These are phyloP conservation scores for Przewalskia tangutica DNA, from an alignment of 257 asterid genomes.

Conservation along the genomic window DNA sequence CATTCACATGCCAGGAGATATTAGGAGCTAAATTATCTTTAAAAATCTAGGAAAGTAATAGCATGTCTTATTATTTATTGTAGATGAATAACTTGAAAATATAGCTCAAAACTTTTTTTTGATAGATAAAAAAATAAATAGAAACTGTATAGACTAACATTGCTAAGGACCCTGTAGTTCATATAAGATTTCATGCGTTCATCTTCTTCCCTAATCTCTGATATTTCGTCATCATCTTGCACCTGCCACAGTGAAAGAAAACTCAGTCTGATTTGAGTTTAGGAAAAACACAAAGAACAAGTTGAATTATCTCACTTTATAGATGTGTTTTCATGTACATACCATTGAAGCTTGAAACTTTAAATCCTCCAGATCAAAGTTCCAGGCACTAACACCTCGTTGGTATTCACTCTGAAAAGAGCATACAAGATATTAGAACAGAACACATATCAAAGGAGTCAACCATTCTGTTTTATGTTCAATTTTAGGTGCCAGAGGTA, in stretches of 20 bases:
- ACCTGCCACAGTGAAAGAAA: constrained; percentile 37
- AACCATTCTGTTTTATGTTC: not conserved
- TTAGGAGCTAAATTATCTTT: not conserved
- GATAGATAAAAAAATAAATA: not conserved
- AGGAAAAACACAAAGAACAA: not conserved
- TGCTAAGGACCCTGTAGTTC: constrained; percentile 37
- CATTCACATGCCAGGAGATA: not conserved
- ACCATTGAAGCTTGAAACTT: constrained; percentile 93
- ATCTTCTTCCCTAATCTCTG: constrained; percentile 60
- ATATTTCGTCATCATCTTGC: constrained; percentile 75
- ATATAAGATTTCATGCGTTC: constrained; percentile 21
- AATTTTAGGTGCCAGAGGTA: not conserved
- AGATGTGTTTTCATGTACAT: constrained; percentile 18
- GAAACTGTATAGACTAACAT: not conserved
- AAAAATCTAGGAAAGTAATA: not conserved
- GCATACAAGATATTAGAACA: not conserved
- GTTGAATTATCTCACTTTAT: not conserved
- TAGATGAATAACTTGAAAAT: not conserved
- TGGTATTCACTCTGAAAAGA: constrained; percentile 79
- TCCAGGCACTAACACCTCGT: constrained; percentile 99
- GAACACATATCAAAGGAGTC: not conserved
- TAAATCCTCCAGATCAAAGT: constrained; percentile 91
- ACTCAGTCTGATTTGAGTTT: not conserved
- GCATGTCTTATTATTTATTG: not conserved
- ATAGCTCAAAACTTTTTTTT: not conserved